Percentiles rank a stretch among this genome's conserved stretches.
Evolutionary conservation across 192 early-diverging fungal genomes (phyloP).

Genomic region (Linnemannia zychae): DNA sequence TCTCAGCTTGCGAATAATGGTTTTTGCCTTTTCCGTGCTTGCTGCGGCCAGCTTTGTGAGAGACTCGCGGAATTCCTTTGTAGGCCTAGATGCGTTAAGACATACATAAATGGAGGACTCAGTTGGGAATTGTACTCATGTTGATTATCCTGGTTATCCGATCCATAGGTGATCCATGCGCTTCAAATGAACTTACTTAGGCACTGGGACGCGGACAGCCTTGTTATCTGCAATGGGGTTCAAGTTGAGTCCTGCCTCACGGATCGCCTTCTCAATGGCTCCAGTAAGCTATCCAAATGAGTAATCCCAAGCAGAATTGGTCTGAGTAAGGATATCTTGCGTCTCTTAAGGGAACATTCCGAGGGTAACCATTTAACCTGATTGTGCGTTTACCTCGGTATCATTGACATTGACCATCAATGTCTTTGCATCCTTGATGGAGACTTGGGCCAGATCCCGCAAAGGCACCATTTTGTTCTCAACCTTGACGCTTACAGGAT

Average conservation of each 20-base stretch:
- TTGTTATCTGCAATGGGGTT: conserved; percentile 84
- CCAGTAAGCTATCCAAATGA: conserved; percentile 57
- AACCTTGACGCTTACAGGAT: conserved; percentile 73
- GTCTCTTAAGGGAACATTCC: background rate
- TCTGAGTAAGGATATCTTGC: background rate
- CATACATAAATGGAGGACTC: background rate
- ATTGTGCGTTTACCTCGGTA: conserved; percentile 67
- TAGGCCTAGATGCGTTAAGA: conserved; percentile 58
- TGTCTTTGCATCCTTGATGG: conserved; percentile 87
- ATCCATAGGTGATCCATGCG: background rate
- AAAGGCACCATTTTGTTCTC: conserved; percentile 68
- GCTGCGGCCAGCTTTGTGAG: conserved; percentile 73
- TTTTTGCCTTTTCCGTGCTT: conserved; percentile 77
- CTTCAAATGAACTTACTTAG: conserved; percentile 66
- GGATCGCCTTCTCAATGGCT: conserved; percentile 82
- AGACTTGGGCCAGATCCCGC: conserved; percentile 78
- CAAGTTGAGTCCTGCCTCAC: conserved; percentile 80
- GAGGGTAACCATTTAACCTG: background rate
- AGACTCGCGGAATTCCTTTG: conserved; percentile 81
- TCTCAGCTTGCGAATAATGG: conserved; percentile 74
- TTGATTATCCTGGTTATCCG: background rate
- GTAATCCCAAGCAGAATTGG: background rate
- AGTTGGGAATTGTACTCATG: background rate
- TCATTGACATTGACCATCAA: conserved; percentile 85
- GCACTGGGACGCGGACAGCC: conserved; percentile 82